phyloP scores from a whole-genome alignment of 2,329 filamentous ascomycete genomes.

The Hypoxylon sp. region DNA sequence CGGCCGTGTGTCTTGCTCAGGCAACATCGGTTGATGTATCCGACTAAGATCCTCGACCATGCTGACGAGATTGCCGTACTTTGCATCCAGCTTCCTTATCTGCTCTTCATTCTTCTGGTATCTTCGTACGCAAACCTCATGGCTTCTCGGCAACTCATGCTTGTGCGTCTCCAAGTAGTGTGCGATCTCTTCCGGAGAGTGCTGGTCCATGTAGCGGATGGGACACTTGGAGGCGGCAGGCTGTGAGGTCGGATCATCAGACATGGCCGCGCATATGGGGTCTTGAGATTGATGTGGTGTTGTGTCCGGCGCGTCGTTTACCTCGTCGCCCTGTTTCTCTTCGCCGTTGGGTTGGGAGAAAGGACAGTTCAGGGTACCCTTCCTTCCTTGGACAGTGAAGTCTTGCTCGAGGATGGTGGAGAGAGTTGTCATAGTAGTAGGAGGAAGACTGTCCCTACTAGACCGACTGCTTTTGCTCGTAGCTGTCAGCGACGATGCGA shows the following conservation, averaged over 20 bases:
- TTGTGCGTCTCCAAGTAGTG: constrained; percentile 95
- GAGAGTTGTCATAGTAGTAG: constrained; percentile 62
- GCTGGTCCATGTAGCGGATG: constrained; percentile 90
- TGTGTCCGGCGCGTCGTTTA: constrained; percentile 48
- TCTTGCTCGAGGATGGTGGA: constrained; percentile 82
- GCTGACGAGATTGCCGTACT: constrained; percentile 89
- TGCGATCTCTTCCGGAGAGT: constrained; percentile 91
- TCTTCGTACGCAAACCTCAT: constrained; percentile 88
- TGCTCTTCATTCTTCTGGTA: constrained; percentile 89
- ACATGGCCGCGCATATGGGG: constrained; percentile 71
- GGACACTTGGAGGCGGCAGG: constrained; percentile 74
- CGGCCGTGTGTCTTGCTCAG: constrained; percentile 60
- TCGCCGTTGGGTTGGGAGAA: constrained; percentile 63
- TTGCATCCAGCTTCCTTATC: constrained; percentile 88
- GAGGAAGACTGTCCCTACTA: constrained; percentile 58
- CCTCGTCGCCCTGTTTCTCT: constrained; percentile 47
- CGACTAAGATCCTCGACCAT: constrained; percentile 93
- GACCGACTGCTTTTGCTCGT: constrained; percentile 61
- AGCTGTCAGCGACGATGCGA: constrained; percentile 60
- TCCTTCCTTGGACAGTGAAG: constrained; percentile 85
- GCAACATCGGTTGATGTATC: constrained; percentile 88
- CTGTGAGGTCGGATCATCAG: constrained; percentile 66
- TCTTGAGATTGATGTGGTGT: constrained; percentile 59
- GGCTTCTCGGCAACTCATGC: constrained; percentile 91
- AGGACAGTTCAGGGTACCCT: constrained; percentile 81